Base-by-base conservation (phyloP, 1,284 basidiomycete genomes). In the Cryptococcus maquisensis region DNA sequence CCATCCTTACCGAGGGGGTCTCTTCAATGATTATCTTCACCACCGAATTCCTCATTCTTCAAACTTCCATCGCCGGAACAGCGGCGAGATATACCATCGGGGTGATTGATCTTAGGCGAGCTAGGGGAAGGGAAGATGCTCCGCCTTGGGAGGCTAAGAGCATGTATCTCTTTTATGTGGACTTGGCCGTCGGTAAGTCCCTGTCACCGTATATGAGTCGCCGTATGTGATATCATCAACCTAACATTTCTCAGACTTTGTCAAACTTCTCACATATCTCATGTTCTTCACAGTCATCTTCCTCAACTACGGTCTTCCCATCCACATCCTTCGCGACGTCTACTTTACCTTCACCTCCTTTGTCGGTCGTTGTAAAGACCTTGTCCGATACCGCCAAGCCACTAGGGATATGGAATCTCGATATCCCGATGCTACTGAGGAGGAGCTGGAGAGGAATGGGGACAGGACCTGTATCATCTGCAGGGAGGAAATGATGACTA, bases 391-490 rank as follows among this genome's bases (percentile, higher is more conserved):
- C 76, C 86, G 91, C 62, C 87, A 87, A 42, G 96, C 96, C 1
- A 98, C 95, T 2, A 81, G 86, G 53, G 94, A 98, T 73, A 98
- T 99, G 95, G 93, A 98, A 68, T 83, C 89, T 61, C 81, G 90
- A 42, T 99, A 98, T 75, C 93, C 95, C 5, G 86, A 95, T 69
- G 94, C 93, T n/a, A 90, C 88, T 1, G 81, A 83, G 56, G 87
- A 85, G 54, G 95, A 98, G 73, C 79, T 98, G 74, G 77, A 81
- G 26, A 78, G 80, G 9, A 85, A 87, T 81, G 86, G 83, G 48
- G 96, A 98, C 76, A 83, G 83, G 54, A 98, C 93, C 3, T 98
- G 96, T 71, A 98, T 98, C 68, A 98, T 98, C 64, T 98, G 96
- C 70, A 83, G 96, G n/a, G 95, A 98, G 76, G 95, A 98, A 71